Base-by-base conservation (phyloP, 345 rosid genomes). In the Mallotus nudiflorus region DNA sequence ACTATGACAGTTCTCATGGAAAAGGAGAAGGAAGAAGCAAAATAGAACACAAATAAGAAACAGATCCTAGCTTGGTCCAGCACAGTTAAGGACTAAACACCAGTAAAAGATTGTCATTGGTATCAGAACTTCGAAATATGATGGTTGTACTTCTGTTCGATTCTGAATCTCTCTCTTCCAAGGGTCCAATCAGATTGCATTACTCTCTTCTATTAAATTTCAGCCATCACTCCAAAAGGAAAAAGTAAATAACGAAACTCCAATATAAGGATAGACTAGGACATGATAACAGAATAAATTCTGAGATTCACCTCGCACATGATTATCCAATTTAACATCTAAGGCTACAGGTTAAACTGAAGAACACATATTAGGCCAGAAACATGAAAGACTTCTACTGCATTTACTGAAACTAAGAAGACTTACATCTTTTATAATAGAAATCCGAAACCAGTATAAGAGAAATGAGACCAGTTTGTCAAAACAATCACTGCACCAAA, bases 401-500 rank as follows among this genome's bases (percentile, higher is more conserved):
- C 19, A 62, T 37, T 19, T 18, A 49, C 46, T 52, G 19, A 55
- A 51, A 54, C 45, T 10, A 59, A 40, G 31, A 58, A 6, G 18
- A 72, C 91, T 83, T 75, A 89, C 92, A 73, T 64, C 3, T 73
- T 74, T 79, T 22, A 90, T 94, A 69, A 82, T 56, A 35, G 94
- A 53, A 77, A 91, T 58, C 35, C 98, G 89, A 74, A 84, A 86
- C 97, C 97, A 94, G 83, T 90, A 94, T 62, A 93, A 49, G 40
- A 93, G 87, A 71, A 89, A 93, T 0, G 97, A 87, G 49, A 93
- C 87, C 75, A 93, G 69, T 71, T 87, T 89, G 65, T 88, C 90
- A 45, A 84, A 85, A 77, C 98, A 93, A 9, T 78, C 87, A 18
- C 98, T 89, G 85, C 90, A 77, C 76, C 45, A 27, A 58, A 53